Base-by-base conservation (phyloP, 2,329 filamentous ascomycete species). In the Fusarium cyanostomum region DNA sequence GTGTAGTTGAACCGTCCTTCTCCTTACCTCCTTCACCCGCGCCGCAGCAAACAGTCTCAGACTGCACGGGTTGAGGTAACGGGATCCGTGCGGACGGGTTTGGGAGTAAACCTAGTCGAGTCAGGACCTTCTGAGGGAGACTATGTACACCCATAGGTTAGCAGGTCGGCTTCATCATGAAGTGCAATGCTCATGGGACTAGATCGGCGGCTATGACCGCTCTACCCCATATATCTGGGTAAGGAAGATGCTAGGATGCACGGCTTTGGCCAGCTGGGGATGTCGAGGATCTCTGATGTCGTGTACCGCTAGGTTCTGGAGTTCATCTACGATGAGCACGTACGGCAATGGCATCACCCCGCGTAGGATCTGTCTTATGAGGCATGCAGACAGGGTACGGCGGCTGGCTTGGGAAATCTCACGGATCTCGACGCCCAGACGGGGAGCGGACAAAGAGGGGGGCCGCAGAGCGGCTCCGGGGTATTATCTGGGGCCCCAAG, bases 381-480 rank as follows among this genome's bases (percentile, higher is more conserved):
- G 41, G 35, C 46, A 62, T 65, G 52, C 56, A 62, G 21, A 21
- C 21, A 21, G 63, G 61, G 59, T 45, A 37, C 42, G 30, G 31
- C 33, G 35, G 30, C 35, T 53, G 34, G 42, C 27, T 24, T 31
- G 34, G 26, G 43, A 46, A 49, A 50, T 45, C 26, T 57, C 26
- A 41, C 53, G 37, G 46, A 62, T 55, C 56, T 63, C 37, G 41
- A 58, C 44, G 21, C 39, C 31, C 27, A 50, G 51, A 59, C 34
- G 48, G 41, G 51, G 43, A 43, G 52, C 34, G 59, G 54, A 59
- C 49, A 35, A 56, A 54, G 64, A 50, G 43, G 51, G 50, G 39
- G 53, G 51, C 52, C 56, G 44, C 41, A 45, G 57, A 61, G 65
- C 67, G 66, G 68, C 63, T 70, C 68, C 67, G 67, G 58, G 48